A percentile compares a stretch with the other conserved stretches of the same genome.
Evolutionary conservation across 2,329 filamentous ascomycete genomes (phyloP).

Genomic region (Arachnopeziza araneosa): DNA sequence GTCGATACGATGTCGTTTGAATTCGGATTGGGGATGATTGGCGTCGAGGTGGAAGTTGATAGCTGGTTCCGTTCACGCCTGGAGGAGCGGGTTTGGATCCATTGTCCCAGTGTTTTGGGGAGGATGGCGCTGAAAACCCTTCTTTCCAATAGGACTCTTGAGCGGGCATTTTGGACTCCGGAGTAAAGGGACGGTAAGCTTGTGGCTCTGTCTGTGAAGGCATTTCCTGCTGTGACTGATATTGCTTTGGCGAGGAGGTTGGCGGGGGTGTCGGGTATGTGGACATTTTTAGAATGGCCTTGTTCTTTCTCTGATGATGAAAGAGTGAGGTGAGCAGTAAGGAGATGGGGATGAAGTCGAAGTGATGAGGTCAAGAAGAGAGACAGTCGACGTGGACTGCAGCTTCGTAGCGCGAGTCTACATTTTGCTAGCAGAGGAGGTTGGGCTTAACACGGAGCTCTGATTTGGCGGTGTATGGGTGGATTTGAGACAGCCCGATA

Average conservation of each 20-base stretch:
- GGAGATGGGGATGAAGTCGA: background rate
- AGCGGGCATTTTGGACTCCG: background rate
- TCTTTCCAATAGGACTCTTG: background rate
- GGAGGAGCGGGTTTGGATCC: slow-evolving; percentile 1
- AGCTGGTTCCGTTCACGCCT: background rate
- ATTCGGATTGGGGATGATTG: background rate
- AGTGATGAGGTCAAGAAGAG: background rate
- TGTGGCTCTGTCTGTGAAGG: background rate
- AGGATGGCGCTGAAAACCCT: background rate
- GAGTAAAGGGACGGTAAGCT: background rate
- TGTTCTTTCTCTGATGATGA: background rate
- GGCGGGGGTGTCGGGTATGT: background rate
- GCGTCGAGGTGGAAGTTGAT: too few relatives aligned
- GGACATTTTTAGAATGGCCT: background rate
- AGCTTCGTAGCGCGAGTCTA: background rate
- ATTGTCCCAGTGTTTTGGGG: slow-evolving; percentile 5
- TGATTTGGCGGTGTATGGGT: background rate
- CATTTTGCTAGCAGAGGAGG: background rate
- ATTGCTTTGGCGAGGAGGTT: background rate
- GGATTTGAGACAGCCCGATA: too few relatives aligned
- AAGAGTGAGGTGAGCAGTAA: background rate
- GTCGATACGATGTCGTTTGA: background rate
- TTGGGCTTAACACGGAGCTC: background rate
- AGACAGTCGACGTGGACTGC: background rate
- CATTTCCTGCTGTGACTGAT: background rate